Evolutionary conservation across 2,329 filamentous ascomycete genomes (phyloP).

Genomic region (Didymella lethalis): DNA sequence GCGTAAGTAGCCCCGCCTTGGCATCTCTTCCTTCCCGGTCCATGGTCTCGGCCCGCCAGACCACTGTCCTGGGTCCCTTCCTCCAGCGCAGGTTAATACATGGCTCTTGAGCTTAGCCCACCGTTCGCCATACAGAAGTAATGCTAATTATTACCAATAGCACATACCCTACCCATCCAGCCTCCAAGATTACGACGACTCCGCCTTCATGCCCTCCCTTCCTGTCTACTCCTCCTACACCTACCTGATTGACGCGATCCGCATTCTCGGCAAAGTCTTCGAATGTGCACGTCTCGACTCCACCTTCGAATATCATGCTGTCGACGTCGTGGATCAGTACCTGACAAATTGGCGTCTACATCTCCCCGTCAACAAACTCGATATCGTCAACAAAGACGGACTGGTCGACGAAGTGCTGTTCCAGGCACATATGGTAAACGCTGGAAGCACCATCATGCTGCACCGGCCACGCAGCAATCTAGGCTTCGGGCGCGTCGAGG

Average conservation of each 20-base stretch:
- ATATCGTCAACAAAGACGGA: conserved; percentile 72
- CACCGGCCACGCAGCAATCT: conserved; percentile 55
- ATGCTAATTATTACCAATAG: conserved; percentile 26
- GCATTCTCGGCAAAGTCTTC: conserved; percentile 81
- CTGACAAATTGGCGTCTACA: conserved; percentile 81
- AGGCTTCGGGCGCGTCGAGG: conserved; percentile 47
- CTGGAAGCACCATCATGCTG: conserved; percentile 51
- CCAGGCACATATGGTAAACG: conserved; percentile 81
- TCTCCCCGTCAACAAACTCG: conserved; percentile 74
- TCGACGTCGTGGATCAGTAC: conserved; percentile 66
- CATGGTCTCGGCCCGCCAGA: conserved; percentile 4
- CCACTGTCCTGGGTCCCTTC: neutral
- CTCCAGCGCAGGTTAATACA: neutral
- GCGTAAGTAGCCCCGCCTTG: conserved; percentile 39
- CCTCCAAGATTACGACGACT: conserved; percentile 80
- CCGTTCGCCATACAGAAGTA: neutral
- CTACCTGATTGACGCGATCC: conserved; percentile 81
- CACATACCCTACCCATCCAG: conserved; percentile 54
- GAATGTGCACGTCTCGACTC: conserved; percentile 50
- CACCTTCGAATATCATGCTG: conserved; percentile 53
- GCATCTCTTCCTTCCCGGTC: conserved; percentile 22
- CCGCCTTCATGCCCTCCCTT: conserved; percentile 72
- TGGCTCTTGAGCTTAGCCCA: neutral
- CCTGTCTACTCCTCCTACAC: conserved; percentile 82
- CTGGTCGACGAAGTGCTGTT: conserved; percentile 87